Evolutionary conservation across 768 basidiomycete genomes (phyloP), one percentile per base, ranked within the genome.

Genomic region (Xerocomus potaroensis): DNA sequence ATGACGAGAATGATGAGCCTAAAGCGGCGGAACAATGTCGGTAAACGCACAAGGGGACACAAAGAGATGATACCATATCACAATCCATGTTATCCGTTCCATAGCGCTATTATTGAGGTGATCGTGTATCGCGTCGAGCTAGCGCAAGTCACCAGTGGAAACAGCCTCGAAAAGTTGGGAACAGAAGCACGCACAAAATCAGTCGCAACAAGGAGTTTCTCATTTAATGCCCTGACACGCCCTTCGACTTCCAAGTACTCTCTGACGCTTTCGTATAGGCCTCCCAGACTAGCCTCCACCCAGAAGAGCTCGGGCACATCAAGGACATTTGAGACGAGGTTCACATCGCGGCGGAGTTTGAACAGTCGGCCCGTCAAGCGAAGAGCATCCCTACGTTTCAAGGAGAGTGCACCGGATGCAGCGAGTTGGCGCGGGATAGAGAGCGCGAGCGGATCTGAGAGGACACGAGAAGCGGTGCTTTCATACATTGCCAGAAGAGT

Each of bases 251-350:
- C 94, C 78, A 96, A 91, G 60, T 97, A 97, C 56, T 93, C 93
- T 47, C 91, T 73, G 38, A 94, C 91, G 0, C 92, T 91, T 55
- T 92, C 90, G 60, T 97, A 97, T 29, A 97, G 66, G 23, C 82
- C 86, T 58, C 87, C 87, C 56, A 95, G 69, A 54, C 87, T 92
- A 10, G 91, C 92, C 61, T 95, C 93, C 42, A 82, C 84, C 94
- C 93, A 96, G 66, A 97, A 97, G 37, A 97, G 68, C 60, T 93
- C 91, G 1, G 93, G 93, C 5, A 91, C 85, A 60, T 97, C 94
- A 2, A 97, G 76, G 24, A 97, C 91, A 58, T 94, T 95, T 19
- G 87, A 89, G 9, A 93, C 90, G 1, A 97, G 71, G 57, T 94
- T 95, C 22, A 96, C 84, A 53, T 95, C 91, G 39, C 90, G 78